Evolutionary conservation across 2,329 filamentous ascomycete species (phyloP), one percentile per base, ranked within the genome.

Genomic region (Fusarium compactum): DNA sequence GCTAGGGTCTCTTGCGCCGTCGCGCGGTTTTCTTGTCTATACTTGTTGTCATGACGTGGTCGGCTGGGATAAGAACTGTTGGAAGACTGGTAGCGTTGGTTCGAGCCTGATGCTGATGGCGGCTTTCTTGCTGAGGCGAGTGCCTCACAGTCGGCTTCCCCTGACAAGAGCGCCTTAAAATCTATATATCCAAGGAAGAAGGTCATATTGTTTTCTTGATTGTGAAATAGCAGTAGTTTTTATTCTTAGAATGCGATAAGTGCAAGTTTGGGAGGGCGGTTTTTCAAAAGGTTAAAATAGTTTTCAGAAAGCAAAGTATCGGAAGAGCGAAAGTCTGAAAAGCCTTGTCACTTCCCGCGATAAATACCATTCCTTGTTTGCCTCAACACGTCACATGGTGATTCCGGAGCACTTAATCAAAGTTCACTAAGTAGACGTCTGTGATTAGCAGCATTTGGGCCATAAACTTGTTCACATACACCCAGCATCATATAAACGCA

Each of bases 341-440:
- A 29, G 11, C 2, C 11, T 12, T 12, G 11, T 11, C 10, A 29
- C 27, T 12, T n/a, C 9, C 32, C 8, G 5, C 8, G 16, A 18
- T 10, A 18, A 10, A 6, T 34, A 18, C 2, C 5, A 16, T 34
- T 34, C 3, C 32, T 10, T 18, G 16, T 10, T 18, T 34, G 9
- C 8, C 16, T 38, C 1, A 0, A 38, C 16, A 4, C 32, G 9
- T 30, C 29, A 30, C 29, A 6, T 7, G 18, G 18, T 38, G 2
- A 11, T n/a, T n/a, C 11, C 9, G 34, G 18, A 2, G 34, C 9
- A n/a, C 3, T 8, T 9, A 38, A 38, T 38, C 34, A 11, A 18
- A 9, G 9, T n/a, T 38, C 5, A 5, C 1, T 9, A 6, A 6
- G 9, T 1, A n/a, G 34, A 38, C 1, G 34, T 11, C 5, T 6